Evolutionary conservation across 805 yeast genomes (phyloP), one percentile per base, ranked within the genome.

Genomic region (Barnettozyma vustinii): DNA sequence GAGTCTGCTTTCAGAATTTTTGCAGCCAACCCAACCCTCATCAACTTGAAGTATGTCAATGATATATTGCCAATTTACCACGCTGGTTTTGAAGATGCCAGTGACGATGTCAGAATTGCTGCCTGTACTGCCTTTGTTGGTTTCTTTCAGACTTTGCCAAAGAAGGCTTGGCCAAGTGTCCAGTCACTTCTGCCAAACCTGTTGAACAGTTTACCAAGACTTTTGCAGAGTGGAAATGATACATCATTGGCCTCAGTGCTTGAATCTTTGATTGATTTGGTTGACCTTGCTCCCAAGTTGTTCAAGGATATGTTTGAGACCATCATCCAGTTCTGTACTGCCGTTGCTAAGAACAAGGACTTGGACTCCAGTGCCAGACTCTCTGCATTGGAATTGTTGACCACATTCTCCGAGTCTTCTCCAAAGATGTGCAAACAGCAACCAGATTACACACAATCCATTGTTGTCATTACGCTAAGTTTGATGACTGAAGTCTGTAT

Each of bases 351-450:
- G 60, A 84, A 89, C 68, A 79, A 76, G 59, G 95, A 87, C 19
- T 70, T 90, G 56, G 97, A 89, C 25, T 76, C 89, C 19, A 69
- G 73, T 43, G 83, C 97, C 5, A 80, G 99, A 62, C 74, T 88
- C 59, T 84, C 94, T 1, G 94, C 97, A 5, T 71, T 94, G 53
- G 99, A 94, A 69, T 75, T 94, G 49, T 72, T 90, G 57, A 87
- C 96, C 6, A 86, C 96, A 0, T 94, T 94, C 63, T 81, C 94
- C 51, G 99, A 94, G 64, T 85, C 87, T 23, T 86, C 97, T 9
- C 98, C 99, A 36, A 83, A 82, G 45, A 94, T 94, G 99, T 92
- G 98, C 72, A 87, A 87, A 63, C 69, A 81, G 30, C 87, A 87
- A 57, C 75, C 84, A 7, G 69, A 77, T 8, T 94, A 90, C 66